Evolutionary conservation across 164 flowering plant species (phyloP).

Genomic region (Houttuynia cordata): DNA sequence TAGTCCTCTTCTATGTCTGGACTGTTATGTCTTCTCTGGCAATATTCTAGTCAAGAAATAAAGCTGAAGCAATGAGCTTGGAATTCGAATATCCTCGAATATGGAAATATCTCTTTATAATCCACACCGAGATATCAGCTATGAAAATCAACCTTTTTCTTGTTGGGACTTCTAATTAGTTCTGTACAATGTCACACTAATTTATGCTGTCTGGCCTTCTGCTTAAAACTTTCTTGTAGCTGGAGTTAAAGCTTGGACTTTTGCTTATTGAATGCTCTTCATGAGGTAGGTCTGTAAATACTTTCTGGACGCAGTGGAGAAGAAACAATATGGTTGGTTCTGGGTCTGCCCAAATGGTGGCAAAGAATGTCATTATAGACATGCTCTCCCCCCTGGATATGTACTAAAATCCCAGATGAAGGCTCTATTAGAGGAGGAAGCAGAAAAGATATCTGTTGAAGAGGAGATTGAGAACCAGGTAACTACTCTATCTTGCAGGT

Average conservation of each 20-base stretch:
- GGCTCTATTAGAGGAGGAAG: constrained; percentile 83
- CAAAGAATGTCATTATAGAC: constrained; percentile 82
- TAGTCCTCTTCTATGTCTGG: too few relatives aligned
- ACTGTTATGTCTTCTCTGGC: too few relatives aligned
- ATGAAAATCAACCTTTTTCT: background rate
- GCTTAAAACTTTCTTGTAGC: too few relatives aligned
- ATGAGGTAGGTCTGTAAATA: constrained; percentile 65
- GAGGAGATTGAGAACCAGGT: constrained; percentile 98
- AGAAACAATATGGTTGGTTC: constrained; percentile 98
- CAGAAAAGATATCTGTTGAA: constrained; percentile 64
- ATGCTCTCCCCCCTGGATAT: constrained; percentile 97
- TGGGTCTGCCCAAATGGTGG: constrained; percentile 97
- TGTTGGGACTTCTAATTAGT: background rate
- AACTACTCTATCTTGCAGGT: background rate
- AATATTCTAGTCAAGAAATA: too few relatives aligned
- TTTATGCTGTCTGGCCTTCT: too few relatives aligned
- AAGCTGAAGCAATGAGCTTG: too few relatives aligned
- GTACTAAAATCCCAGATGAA: constrained; percentile 95
- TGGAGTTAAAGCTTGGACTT: background rate
- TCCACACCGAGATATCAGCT: background rate
- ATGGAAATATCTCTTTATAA: too few relatives aligned
- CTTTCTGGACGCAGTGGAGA: constrained; percentile 96
- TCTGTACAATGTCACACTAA: too few relatives aligned
- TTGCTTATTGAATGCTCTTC: constrained; percentile 4
- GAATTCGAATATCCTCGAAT: too few relatives aligned